Evolutionary conservation across 2,329 filamentous ascomycete genomes (phyloP).

Genomic region (Fusarium nodosum): DNA sequence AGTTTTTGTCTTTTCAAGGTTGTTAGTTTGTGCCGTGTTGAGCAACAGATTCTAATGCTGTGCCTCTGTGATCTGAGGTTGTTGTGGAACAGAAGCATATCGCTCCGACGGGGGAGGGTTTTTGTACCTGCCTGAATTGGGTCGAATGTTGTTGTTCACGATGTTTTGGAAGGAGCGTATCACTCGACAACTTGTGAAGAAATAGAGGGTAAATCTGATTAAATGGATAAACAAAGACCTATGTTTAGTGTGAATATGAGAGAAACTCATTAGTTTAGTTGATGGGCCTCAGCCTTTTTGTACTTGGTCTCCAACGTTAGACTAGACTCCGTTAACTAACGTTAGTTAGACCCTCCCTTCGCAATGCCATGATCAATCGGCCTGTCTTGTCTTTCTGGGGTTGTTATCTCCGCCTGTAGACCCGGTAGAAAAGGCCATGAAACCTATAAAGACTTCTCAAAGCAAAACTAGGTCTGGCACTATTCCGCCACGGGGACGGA

Average conservation of each 20-base stretch:
- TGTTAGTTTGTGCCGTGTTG: slow-evolving; percentile 4
- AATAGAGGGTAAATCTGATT: not conserved
- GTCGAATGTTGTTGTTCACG: slow-evolving; percentile 5
- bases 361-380: slow-evolving; percentile 6
- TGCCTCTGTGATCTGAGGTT: slow-evolving; percentile 11
- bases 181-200: not conserved
- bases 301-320: slow-evolving; percentile 2
- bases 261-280: not conserved
- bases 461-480: slow-evolving; percentile 11
- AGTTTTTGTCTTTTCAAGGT: slow-evolving; percentile 5
- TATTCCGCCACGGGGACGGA: slow-evolving; percentile 32
- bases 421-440: slow-evolving; percentile 3
- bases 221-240: slow-evolving; percentile 7
- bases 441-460: slow-evolving; percentile 8
- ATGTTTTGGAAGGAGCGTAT: not conserved
- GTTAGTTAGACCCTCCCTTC: slow-evolving; percentile 4
- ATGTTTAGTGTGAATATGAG: slow-evolving; percentile 8
- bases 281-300: slow-evolving; percentile 10
- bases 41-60: slow-evolving; percentile 10
- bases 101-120: not conserved
- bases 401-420: slow-evolving; percentile 36
- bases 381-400: slow-evolving; percentile 36
- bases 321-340: not conserved
- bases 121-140: slow-evolving; percentile 19
- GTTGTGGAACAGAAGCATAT: slow-evolving; percentile 19